Base-by-base conservation (phyloP, 2,329 filamentous ascomycete species). In the Xylogone sp. region DNA sequence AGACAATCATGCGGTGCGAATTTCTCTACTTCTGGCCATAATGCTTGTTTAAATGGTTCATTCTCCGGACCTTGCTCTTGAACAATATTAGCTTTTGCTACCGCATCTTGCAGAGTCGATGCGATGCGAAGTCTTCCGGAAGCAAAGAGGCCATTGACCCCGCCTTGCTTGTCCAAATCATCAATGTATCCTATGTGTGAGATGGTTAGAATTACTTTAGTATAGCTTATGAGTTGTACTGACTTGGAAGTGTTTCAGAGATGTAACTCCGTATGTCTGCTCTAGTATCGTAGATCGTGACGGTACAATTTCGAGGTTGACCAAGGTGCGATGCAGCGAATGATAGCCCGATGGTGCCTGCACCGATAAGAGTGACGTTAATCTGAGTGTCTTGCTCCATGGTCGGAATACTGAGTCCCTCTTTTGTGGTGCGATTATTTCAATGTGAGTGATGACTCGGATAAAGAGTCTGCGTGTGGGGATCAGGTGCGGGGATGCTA, bases 1-100 rank as follows among this genome's bases (percentile, higher is more conserved):
- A 82, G 68, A 0, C 78, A 72, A 7, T 67, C 55, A 3, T 60
- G 52, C 0, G 69, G 68, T 0, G 77, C 76, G 27, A 75, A 58
- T 1, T 65, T 54, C 52, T 81, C 73, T 6, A 84, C 71, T 21
- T 76, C 60, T 0, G 69, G 62, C 80, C 81, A 83, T 20, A 81
- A 66, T 0, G 59, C 59, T 34, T 68, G 67, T 56, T 84, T 84
- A 62, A 81, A 79, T 1, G 66, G 51, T 0, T 72, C 56, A 46
- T 74, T 74, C 59, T 84, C 81, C 0, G 80, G 79, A 0, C 78
- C 78, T 64, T 82, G 79, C 65, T 84, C 81, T 63, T 84, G 80
- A 42, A 84, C 67, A 46, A 83, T 77, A 42, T 72, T 66, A 1
- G 78, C 78, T 50, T 64, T 53, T 20, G 61, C 48, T 9, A 81